Evolutionary conservation across 2,329 filamentous ascomycete species (phyloP).

Genomic region (Diaporthe sp.): DNA sequence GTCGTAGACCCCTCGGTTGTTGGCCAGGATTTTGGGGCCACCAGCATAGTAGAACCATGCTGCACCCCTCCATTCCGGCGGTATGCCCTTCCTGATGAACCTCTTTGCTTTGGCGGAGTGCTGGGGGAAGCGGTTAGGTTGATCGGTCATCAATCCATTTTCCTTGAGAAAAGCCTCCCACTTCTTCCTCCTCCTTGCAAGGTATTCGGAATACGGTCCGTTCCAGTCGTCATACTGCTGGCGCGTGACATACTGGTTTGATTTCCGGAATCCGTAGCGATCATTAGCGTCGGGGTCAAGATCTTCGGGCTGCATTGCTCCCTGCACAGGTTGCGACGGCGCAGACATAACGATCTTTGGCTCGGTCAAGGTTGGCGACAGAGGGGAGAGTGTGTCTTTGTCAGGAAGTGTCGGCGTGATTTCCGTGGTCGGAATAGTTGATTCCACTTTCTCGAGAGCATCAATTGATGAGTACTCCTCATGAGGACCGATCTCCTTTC

Average conservation of each 20-base stretch:
- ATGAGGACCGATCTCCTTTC: slow-evolving; percentile 57
- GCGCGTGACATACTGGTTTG: slow-evolving; percentile 81
- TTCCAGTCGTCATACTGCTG: slow-evolving; percentile 89
- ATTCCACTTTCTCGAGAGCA: slow-evolving; percentile 20
- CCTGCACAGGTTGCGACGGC: slow-evolving; percentile 44
- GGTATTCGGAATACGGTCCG: slow-evolving; percentile 78
- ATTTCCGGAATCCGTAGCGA: slow-evolving; percentile 93
- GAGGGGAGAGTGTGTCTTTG: slow-evolving; percentile 33
- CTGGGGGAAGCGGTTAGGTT: slow-evolving; percentile 83
- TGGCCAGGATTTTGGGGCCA: slow-evolving; percentile 82
- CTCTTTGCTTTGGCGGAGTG: slow-evolving; percentile 88
- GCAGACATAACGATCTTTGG: slow-evolving; percentile 22
- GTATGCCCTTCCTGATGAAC: slow-evolving; percentile 93
- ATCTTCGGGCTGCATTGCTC: slow-evolving; percentile 58
- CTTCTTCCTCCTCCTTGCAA: slow-evolving; percentile 82
- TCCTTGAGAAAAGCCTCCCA: slow-evolving; percentile 86
- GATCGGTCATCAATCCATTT: slow-evolving; percentile 78
- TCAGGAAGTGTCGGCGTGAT: neutral
- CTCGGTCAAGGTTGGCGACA: slow-evolving; percentile 26
- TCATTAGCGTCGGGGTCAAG: slow-evolving; percentile 71
- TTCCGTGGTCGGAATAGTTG: slow-evolving; percentile 13
- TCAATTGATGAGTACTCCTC: slow-evolving; percentile 22
- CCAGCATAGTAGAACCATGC: slow-evolving; percentile 98
- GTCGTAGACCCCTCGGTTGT: slow-evolving; percentile 83
- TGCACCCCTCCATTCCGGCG: slow-evolving; percentile 92